Conservation (phyloP, 2,329 filamentous ascomycete species). For the Beauveria pseudobassiana region DNA sequence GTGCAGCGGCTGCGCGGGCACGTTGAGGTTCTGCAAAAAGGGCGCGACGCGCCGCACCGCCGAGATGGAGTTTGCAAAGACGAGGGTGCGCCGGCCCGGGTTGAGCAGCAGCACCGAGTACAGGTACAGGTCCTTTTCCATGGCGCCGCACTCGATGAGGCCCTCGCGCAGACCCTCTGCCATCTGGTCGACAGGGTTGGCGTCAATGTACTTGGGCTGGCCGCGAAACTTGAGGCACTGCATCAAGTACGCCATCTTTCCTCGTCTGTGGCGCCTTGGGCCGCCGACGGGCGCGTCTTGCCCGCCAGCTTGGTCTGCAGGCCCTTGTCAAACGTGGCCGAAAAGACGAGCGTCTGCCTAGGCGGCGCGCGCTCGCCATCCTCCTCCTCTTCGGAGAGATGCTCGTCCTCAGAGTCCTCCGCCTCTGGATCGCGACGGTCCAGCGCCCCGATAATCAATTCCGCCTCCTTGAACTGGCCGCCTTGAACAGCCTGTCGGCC, state of each 20-base stretch:
- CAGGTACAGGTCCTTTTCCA: conserved; percentile 95
- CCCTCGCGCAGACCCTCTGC: conserved; percentile 79
- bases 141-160: conserved; percentile 82
- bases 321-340: conserved; percentile 87
- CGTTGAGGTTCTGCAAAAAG: conserved; percentile 72
- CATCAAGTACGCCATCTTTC: conserved; percentile 86
- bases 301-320: conserved; percentile 86
- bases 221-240: conserved; percentile 84
- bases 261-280: conserved; percentile 50
- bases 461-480: conserved; percentile 90
- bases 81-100: conserved; percentile 69
- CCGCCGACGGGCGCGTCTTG: conserved; percentile 49
- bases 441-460: conserved; percentile 76
- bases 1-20: conserved; percentile 73
- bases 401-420: conserved; percentile 35
- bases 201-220: conserved; percentile 83
- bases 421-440: conserved; percentile 63
- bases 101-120: conserved; percentile 83
- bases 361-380: background rate
- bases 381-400: conserved; percentile 34
- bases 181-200: conserved; percentile 85
- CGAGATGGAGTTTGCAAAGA: conserved; percentile 95
- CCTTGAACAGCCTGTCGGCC: conserved; percentile 82
- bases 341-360: conserved; percentile 85
- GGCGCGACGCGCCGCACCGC: conserved; percentile 81